These are phyloP conservation scores for Aspergillus persii DNA, from an alignment of 2,329 filamentous ascomycete species.

Conservation along the genomic window DNA sequence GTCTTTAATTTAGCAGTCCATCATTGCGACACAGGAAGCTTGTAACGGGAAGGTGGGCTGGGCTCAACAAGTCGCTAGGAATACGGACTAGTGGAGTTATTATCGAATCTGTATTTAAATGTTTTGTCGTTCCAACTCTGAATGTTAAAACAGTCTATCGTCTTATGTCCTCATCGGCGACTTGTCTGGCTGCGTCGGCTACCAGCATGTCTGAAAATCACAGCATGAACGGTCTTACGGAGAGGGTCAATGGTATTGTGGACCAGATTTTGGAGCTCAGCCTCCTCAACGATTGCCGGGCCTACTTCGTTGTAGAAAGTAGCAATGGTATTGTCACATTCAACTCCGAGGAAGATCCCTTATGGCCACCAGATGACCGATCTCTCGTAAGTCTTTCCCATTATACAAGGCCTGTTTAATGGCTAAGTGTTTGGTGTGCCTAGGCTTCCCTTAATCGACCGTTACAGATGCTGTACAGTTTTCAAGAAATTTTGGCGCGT, in stretches of 20 bases:
- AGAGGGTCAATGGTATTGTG: not conserved
- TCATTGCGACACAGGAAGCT: not conserved
- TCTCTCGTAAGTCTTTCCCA: not conserved
- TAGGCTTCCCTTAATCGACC: not conserved
- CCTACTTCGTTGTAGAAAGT: constrained; percentile 8
- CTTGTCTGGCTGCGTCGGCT: not conserved
- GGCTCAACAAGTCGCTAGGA: not conserved
- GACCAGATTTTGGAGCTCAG: constrained; percentile 4
- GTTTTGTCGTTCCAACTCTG: not conserved
- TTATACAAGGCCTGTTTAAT: not conserved
- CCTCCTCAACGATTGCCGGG: constrained; percentile 4
- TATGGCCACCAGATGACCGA: constrained; percentile 6
- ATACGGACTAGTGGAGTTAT: not conserved
- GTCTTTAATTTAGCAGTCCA: not conserved
- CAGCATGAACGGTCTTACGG: not conserved
- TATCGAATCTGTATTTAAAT: not conserved
- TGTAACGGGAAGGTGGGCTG: not conserved
- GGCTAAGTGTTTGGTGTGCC: too few species aligned
- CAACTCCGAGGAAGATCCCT: constrained; percentile 6
- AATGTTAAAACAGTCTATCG: not conserved
- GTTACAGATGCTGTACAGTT: not conserved
- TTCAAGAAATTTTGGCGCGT: not conserved
- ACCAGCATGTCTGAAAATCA: not conserved
- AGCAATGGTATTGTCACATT: constrained; percentile 1
- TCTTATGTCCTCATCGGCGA: not conserved